phyloP scores from a whole-genome alignment of 495 filamentous ascomycete genomes.

The Aspergillus avenaceus region DNA sequence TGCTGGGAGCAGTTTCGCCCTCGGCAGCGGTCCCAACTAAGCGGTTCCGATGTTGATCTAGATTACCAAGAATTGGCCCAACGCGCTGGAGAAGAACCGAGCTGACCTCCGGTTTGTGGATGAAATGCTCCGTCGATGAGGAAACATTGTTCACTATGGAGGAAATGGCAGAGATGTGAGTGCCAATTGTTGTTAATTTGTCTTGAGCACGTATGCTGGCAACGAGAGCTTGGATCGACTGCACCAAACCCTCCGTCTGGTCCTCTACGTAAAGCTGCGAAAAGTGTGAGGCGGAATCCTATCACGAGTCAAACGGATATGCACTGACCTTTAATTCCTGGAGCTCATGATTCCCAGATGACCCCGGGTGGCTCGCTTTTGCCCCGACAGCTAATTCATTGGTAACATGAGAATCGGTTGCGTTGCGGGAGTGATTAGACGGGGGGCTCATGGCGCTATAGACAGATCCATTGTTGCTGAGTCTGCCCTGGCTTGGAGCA shows the following conservation, averaged over 20 bases:
- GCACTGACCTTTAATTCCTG: constrained; percentile 66
- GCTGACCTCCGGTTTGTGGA: constrained; percentile 38
- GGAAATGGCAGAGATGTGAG: constrained; percentile 67
- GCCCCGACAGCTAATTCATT: constrained; percentile 23
- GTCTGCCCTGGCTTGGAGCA: constrained; percentile 38
- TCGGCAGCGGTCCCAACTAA: constrained; percentile 64
- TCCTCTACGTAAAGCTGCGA: constrained; percentile 74
- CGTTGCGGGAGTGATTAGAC: constrained; percentile 23
- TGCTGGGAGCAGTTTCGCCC: constrained; percentile 51
- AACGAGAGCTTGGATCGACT: constrained; percentile 78
- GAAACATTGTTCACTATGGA: constrained; percentile 67
- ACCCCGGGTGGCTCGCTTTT: constrained; percentile 34
- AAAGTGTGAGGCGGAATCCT: not conserved
- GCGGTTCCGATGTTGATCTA: constrained; percentile 60
- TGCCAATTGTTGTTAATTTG: constrained; percentile 59
- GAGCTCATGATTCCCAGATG: constrained; percentile 51
- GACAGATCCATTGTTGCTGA: constrained; percentile 47
- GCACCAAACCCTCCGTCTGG: constrained; percentile 74
- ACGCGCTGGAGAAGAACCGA: constrained; percentile 49
- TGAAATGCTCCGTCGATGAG: constrained; percentile 57
- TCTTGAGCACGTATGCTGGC: constrained; percentile 70
- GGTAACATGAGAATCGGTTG: constrained; percentile 15
- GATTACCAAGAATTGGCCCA: constrained; percentile 57
- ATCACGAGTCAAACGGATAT: not conserved
- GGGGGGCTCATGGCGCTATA: constrained; percentile 54